phyloP scores from a whole-genome alignment of 768 basidiomycete species.

The Myochromella boudieri region DNA sequence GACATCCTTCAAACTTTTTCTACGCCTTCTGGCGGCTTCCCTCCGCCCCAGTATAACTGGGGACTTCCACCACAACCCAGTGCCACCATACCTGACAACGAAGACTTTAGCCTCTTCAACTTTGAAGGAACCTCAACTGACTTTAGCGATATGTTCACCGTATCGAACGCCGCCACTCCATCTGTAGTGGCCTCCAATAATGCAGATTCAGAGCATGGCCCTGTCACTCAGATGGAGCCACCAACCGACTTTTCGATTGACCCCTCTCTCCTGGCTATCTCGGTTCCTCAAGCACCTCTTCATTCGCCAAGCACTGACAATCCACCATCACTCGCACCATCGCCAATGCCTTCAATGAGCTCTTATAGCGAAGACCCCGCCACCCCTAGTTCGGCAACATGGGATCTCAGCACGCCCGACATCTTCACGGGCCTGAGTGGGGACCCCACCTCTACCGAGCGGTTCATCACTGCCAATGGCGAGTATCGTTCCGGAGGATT shows the following conservation, averaged over 20 bases:
- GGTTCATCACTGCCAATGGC: slow-evolving; percentile 9
- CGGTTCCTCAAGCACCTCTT: slow-evolving; percentile 12
- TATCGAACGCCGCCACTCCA: not conserved
- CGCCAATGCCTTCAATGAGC: slow-evolving; percentile 29
- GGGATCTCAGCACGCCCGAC: slow-evolving; percentile 35
- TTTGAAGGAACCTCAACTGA: slow-evolving; percentile 12
- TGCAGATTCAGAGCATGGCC: no score
- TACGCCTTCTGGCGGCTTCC: slow-evolving; percentile 28
- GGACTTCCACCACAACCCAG: slow-evolving; percentile 1
- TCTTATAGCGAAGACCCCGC: slow-evolving; percentile 33
- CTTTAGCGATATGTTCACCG: slow-evolving; percentile 5
- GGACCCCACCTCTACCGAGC: slow-evolving; percentile 3
- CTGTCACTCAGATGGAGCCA: slow-evolving; percentile 7
- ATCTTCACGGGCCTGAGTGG: slow-evolving; percentile 18
- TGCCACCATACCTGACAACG: slow-evolving; percentile 1
- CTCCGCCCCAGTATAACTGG: slow-evolving; percentile 12
- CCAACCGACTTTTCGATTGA: slow-evolving; percentile 33
- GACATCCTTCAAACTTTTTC: slow-evolving; percentile 48
- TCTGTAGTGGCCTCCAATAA: no score
- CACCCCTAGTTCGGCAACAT: slow-evolving; percentile 36
- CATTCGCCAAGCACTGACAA: not conserved
- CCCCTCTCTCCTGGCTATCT: slow-evolving; percentile 31
- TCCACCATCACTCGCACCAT: slow-evolving; percentile 18
- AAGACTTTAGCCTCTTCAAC: slow-evolving; percentile 16
- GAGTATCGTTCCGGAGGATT: slow-evolving; percentile 13